Conservation (phyloP, 163 green algal genomes). For the Scenedesmus sp. region DNA sequence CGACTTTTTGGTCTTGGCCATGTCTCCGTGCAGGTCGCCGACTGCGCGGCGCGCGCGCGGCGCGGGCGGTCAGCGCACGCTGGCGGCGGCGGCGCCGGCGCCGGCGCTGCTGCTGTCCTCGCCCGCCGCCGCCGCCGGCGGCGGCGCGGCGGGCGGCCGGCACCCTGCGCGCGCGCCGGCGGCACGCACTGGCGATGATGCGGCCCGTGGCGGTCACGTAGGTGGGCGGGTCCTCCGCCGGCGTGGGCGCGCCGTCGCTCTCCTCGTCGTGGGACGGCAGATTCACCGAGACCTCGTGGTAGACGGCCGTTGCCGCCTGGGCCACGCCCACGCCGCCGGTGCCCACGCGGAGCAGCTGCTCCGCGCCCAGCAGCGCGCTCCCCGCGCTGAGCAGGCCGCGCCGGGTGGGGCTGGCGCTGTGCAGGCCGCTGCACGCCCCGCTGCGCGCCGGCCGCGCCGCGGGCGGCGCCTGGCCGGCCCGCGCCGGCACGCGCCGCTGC, state of each 20-base stretch:
- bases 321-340: conserved; percentile 20
- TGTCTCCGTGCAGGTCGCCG: conserved; percentile 93
- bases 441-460: no score
- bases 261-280: conserved; percentile 13
- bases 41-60: conserved; percentile 63
- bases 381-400: conserved; percentile 21
- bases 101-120: no score
- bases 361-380: background rate
- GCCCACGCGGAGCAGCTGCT: background rate
- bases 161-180: no score
- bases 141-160: no score
- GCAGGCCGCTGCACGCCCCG: no score
- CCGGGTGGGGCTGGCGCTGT: background rate
- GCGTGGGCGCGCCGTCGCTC: conserved; percentile 20
- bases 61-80: no score
- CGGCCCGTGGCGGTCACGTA: conserved; percentile 75
- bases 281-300: conserved; percentile 36
- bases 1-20: conserved; percentile 81
- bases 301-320: conserved; percentile 29
- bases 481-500: no score
- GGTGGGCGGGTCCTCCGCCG: conserved; percentile 58
- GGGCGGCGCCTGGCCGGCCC: no score
- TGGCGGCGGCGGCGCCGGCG: no score
- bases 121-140: no score
- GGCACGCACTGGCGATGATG: conserved; percentile 79